Conservation (phyloP, 2,329 filamentous ascomycete genomes). For the Monosporascus sp. region DNA sequence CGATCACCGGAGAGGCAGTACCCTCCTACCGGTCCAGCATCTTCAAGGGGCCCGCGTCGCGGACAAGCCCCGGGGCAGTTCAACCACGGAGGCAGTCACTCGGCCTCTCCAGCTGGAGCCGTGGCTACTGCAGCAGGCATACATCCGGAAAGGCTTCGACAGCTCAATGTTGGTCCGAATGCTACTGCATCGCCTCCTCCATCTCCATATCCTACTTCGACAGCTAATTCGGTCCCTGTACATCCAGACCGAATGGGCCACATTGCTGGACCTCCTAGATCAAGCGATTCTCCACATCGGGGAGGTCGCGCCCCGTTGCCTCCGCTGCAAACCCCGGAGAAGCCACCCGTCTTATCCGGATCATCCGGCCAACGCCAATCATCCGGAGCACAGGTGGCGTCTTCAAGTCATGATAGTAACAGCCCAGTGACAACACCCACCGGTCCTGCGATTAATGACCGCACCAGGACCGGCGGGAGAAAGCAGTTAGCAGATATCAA, state of each 20-base stretch:
- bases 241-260: slow-evolving; percentile 40
- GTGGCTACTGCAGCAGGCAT: slow-evolving; percentile 19
- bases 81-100: slow-evolving; percentile 8
- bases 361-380: slow-evolving; percentile 19
- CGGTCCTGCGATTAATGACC: slow-evolving; percentile 27
- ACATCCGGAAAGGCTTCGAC: slow-evolving; percentile 26
- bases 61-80: slow-evolving; percentile 27
- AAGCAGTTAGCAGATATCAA: slow-evolving; percentile 57
- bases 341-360: slow-evolving; percentile 23
- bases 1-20: slow-evolving; percentile 43
- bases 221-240: slow-evolving; percentile 20
- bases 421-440: slow-evolving; percentile 26
- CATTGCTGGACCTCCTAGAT: slow-evolving; percentile 21
- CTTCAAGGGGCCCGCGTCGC: slow-evolving; percentile 38
- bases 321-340: slow-evolving; percentile 25
- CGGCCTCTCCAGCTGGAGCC: slow-evolving; percentile 18
- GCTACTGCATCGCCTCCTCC: slow-evolving; percentile 14
- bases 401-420: slow-evolving; percentile 16
- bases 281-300: slow-evolving; percentile 17
- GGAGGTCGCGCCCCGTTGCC: slow-evolving; percentile 21
- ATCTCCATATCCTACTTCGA: slow-evolving; percentile 15
- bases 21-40: slow-evolving; percentile 49
- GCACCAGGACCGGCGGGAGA: slow-evolving; percentile 35
- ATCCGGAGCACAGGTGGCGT: slow-evolving; percentile 12
- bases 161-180: slow-evolving; percentile 15